These are phyloP conservation scores for Trametes pubescens DNA, from an alignment of 1,284 basidiomycete genomes.

Conservation along the genomic window DNA sequence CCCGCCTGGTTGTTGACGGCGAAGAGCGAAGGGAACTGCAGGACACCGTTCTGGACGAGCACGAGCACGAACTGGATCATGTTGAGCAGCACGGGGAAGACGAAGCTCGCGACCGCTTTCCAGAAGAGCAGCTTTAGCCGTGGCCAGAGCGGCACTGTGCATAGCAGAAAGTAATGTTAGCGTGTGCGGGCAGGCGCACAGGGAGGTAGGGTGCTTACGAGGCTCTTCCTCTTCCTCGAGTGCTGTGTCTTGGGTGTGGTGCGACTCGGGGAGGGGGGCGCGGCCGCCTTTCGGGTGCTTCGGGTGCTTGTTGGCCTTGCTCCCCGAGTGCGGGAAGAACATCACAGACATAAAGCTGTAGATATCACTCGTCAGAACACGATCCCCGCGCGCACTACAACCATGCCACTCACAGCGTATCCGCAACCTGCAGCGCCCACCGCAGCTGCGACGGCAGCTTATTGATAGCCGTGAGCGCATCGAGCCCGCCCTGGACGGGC, in stretches of 20 bases:
- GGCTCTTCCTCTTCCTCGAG: not conserved
- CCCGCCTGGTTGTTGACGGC: slow-evolving; percentile 29
- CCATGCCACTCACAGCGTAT: slow-evolving; percentile 3
- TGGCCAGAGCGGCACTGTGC: not conserved
- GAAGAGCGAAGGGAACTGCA: slow-evolving; percentile 24
- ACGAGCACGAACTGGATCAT: slow-evolving; percentile 36
- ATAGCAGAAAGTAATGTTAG: not conserved
- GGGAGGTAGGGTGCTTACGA: not conserved
- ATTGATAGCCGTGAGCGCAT: slow-evolving; percentile 10
- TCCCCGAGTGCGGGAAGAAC: slow-evolving; percentile 2
- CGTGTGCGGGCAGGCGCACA: too few species aligned
- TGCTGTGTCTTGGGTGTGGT: not conserved
- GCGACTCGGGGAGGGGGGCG: not conserved
- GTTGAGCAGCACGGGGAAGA: slow-evolving; percentile 41
- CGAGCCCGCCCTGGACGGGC: slow-evolving; percentile 6
- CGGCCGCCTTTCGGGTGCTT: not conserved
- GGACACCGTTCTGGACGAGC: slow-evolving; percentile 16
- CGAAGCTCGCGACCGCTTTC: slow-evolving; percentile 41
- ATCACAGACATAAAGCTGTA: slow-evolving; percentile 13
- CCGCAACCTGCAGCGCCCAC: slow-evolving; percentile 12
- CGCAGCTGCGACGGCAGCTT: slow-evolving; percentile 8
- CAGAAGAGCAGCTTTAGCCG: slow-evolving; percentile 36
- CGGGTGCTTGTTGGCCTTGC: not conserved
- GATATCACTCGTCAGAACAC: not conserved
- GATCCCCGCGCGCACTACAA: not conserved